Percentiles rank a stretch among this genome's conserved stretches.
These are phyloP conservation scores for Ophiostoma australiae DNA, from an alignment of 2,329 filamentous ascomycete species.

Conservation along the genomic window DNA sequence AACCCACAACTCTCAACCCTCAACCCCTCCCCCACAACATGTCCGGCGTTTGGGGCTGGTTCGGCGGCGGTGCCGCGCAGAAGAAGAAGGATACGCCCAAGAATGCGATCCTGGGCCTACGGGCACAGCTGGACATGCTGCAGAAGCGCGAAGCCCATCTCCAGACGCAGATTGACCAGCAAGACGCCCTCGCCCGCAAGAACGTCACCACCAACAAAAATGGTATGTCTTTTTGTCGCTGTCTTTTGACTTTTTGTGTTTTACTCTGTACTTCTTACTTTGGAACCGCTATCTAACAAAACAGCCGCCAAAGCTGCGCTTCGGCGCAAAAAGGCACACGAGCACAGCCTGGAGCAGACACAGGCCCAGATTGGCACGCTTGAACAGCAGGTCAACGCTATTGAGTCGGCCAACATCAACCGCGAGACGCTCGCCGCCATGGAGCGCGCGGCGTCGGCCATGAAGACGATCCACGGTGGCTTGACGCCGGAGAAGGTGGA, in stretches of 20 bases:
- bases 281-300: background rate
- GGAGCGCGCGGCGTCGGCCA: constrained; percentile 83
- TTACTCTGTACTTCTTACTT: background rate
- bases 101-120: constrained; percentile 86
- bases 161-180: constrained; percentile 86
- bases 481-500: constrained; percentile 94
- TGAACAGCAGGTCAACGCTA: constrained; percentile 92
- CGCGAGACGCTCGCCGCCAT: constrained; percentile 91
- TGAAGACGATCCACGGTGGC: constrained; percentile 87
- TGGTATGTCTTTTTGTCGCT: constrained; percentile 50
- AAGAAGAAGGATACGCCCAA: constrained; percentile 92
- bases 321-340: constrained; percentile 88
- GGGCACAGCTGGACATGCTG: constrained; percentile 91
- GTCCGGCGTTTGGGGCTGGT: constrained; percentile 79
- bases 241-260: background rate
- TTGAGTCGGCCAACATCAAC: constrained; percentile 98
- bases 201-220: constrained; percentile 85
- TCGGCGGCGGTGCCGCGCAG: constrained; percentile 75
- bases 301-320: constrained; percentile 85
- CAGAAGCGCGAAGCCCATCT: constrained; percentile 93
- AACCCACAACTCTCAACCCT: background rate
- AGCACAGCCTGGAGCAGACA: constrained; percentile 88
- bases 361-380: constrained; percentile 83
- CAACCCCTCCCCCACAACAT: constrained; percentile 36
- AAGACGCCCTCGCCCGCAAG: constrained; percentile 83